Evolutionary conservation across 1,284 basidiomycete genomes (phyloP), one percentile per base, ranked within the genome.

Genomic region (Ustilago loliicola): DNA sequence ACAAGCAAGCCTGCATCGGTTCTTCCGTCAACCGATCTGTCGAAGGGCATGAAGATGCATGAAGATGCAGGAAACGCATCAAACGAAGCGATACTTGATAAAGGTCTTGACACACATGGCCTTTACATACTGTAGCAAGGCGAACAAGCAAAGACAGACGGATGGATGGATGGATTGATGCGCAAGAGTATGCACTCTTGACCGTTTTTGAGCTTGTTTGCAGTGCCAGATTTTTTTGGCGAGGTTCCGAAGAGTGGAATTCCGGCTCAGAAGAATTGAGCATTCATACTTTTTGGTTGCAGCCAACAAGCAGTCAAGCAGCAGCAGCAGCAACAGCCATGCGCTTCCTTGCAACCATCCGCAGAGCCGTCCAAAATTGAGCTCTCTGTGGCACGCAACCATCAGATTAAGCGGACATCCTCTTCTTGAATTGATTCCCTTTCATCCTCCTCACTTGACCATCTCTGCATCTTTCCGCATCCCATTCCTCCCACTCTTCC

Each of bases 131-230:
- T n/a, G 17, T 38, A 38, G 36, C 32, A 34, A 34, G 5, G 11
- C 32, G 38, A 29, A 10, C 13, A 23, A 23, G 40, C 34, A 17
- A 47, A 34, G 29, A 34, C 25, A 7, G 30, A 30, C 17, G 10
- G 25, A 19, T 21, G 11, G 30, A 32, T 38, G 36, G 36, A 57
- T 13, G 58, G 47, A 30, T 61, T 36, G 38, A 61, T 53, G 59
- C 38, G 50, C 50, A 61, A 27, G 15, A 21, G n/a, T 27, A 52
- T 61, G 59, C 59, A 59, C 45, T 40, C 27, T 60, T 38, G 58
- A 45, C 42, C 21, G 21, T 21, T 27, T 50, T 50, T 50, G 48
- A 61, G 59, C 59, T 61, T 53, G 38, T 53, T 36, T 40, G 58
- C 25, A 59, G 57, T 30, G 32, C 11, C 42, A 25, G 30, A 29